A percentile compares a stretch with the other conserved stretches of the same genome.
Evolutionary conservation across 345 rosid species (phyloP).

Genomic region (Eucalyptus melliodora): DNA sequence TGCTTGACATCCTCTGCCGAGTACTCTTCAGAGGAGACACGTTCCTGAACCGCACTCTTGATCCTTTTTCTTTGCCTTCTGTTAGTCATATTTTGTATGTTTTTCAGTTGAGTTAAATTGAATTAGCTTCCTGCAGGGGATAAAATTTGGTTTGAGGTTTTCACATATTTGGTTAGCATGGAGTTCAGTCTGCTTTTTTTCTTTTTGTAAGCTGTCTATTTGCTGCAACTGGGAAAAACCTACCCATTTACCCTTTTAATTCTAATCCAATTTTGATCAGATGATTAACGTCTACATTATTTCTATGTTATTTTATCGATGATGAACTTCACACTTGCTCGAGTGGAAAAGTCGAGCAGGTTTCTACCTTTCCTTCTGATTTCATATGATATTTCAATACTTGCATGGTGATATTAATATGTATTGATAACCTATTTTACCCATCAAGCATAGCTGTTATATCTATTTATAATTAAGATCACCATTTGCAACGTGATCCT

Average conservation of each 20-base stretch:
- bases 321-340: neutral
- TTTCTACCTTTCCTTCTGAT: no score
- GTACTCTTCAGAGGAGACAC: no score
- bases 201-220: neutral
- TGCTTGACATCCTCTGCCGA: no score
- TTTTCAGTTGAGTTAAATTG: neutral
- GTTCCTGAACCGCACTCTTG: neutral
- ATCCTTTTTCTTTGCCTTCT: neutral
- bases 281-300: neutral
- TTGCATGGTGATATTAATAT: neutral
- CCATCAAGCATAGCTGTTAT: no score
- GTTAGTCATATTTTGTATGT: neutral
- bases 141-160: neutral
- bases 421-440: no score
- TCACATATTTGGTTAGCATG: neutral
- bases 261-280: neutral
- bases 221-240: neutral
- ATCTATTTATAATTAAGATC: no score
- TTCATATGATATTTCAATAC: no score
- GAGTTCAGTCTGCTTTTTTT: neutral
- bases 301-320: no score
- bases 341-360: neutral
- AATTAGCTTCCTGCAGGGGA: neutral
- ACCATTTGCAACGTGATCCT: no score
- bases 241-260: neutral